Percentiles rank a stretch among this genome's conserved stretches.
These are phyloP conservation scores for Postia placenta DNA, from an alignment of 768 basidiomycete species.

Conservation along the genomic window DNA sequence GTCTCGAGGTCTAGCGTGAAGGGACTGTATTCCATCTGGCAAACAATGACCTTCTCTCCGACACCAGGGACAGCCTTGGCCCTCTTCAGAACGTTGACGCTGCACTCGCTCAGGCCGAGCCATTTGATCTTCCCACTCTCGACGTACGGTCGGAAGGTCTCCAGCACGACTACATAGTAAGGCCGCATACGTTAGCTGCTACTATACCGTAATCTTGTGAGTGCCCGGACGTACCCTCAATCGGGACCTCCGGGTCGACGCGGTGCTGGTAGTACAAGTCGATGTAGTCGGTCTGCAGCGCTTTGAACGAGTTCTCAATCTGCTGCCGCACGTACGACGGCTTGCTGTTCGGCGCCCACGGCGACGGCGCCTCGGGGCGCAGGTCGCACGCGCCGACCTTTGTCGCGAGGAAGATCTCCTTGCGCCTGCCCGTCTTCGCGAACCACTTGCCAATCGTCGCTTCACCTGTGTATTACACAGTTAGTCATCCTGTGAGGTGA, in stretches of 20 bases:
- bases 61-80: slow-evolving; percentile 35
- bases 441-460: slow-evolving; percentile 32
- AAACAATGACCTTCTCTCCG: slow-evolving; percentile 33
- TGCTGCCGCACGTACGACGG: slow-evolving; percentile 29
- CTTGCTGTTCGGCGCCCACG: neutral
- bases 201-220: neutral
- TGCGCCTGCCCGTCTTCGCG: slow-evolving; percentile 42
- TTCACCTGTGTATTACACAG: neutral
- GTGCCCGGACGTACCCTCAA: slow-evolving; percentile 11
- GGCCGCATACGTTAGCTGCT: neutral
- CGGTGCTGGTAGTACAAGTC: slow-evolving; percentile 37
- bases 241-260: slow-evolving; percentile 20
- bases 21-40: slow-evolving; percentile 40
- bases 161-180: neutral
- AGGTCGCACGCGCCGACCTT: slow-evolving; percentile 40
- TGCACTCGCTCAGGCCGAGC: slow-evolving; percentile 25
- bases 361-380: neutral
- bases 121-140: slow-evolving; percentile 23
- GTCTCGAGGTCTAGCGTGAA: slow-evolving; percentile 41
- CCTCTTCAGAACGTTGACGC: slow-evolving; percentile 15
- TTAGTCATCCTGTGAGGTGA: neutral
- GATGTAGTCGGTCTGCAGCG: slow-evolving; percentile 28
- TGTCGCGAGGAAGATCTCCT: slow-evolving; percentile 57
- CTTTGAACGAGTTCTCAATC: slow-evolving; percentile 33
- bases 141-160: neutral